Conservation (phyloP, 2,329 filamentous ascomycete genomes). For the Dactylellina drechsleri region DNA sequence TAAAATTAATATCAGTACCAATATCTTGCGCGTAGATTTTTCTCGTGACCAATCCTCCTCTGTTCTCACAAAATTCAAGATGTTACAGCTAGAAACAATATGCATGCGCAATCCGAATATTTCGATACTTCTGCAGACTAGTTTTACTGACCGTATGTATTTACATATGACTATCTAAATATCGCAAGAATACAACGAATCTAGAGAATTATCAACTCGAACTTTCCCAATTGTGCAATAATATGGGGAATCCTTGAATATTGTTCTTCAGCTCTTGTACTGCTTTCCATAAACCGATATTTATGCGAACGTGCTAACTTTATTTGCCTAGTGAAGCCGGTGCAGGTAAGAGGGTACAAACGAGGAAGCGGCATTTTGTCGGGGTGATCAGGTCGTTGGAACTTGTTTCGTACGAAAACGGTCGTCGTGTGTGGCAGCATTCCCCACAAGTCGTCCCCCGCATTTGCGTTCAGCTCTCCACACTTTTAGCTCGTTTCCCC, state of each 20-base stretch:
- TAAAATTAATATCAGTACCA: too few species aligned
- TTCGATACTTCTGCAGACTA: too few species aligned
- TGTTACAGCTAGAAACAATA: too few species aligned
- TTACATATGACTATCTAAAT: too few species aligned
- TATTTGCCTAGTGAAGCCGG: slow-evolving; percentile 5
- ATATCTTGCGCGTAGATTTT: too few species aligned
- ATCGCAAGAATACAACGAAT: too few species aligned
- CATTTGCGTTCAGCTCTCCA: slow-evolving; percentile 34
- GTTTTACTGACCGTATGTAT: too few species aligned
- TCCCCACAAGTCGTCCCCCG: slow-evolving; percentile 42
- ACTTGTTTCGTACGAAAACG: slow-evolving; percentile 45
- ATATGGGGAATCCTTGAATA: background rate
- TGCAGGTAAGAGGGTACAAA: slow-evolving; percentile 16
- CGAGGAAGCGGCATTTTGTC: slow-evolving; percentile 1
- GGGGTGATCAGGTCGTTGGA: slow-evolving; percentile 32
- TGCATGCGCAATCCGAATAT: too few species aligned
- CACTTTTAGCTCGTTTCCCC: slow-evolving; percentile 41
- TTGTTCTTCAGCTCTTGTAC: background rate
- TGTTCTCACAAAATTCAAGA: too few species aligned
- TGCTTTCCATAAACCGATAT: background rate
- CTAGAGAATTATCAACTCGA: background rate
- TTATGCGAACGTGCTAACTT: background rate
- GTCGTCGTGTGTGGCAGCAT: slow-evolving; percentile 18
- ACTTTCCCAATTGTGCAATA: background rate
- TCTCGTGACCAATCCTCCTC: too few species aligned